Conservation (phyloP, 495 filamentous ascomycete species). For the Penicillium canescens region DNA sequence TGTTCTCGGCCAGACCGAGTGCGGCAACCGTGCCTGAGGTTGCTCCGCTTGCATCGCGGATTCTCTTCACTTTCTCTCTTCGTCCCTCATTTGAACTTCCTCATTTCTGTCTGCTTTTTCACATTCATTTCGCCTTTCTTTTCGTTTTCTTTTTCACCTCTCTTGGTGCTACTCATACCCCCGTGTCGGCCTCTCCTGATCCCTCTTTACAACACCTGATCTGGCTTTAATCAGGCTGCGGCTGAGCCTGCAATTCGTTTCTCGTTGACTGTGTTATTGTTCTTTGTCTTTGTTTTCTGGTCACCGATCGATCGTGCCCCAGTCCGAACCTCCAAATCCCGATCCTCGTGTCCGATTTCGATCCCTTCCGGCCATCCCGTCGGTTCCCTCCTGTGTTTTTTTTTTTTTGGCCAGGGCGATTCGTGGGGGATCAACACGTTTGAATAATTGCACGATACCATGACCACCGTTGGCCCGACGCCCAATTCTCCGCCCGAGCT, state of each 20-base stretch:
- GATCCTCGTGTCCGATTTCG: slow-evolving; percentile 24
- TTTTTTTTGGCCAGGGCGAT: slow-evolving; percentile 3
- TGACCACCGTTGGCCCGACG: slow-evolving; percentile 58
- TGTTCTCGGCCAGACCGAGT: slow-evolving; percentile 28
- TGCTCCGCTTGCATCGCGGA: slow-evolving; percentile 20
- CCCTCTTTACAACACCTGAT: slow-evolving; percentile 27
- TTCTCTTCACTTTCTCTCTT: slow-evolving; percentile 23
- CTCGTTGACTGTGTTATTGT: slow-evolving; percentile 23
- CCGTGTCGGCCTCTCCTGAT: slow-evolving; percentile 26
- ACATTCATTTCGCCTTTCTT: slow-evolving; percentile 9
- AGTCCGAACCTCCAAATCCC: neutral
- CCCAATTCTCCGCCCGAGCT: slow-evolving; percentile 83
- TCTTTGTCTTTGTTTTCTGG: slow-evolving; percentile 14
- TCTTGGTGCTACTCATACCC: slow-evolving; percentile 21
- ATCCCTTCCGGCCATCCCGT: slow-evolving; percentile 21
- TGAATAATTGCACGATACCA: slow-evolving; percentile 46
- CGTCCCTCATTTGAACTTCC: slow-evolving; percentile 20
- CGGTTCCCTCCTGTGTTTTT: slow-evolving; percentile 12
- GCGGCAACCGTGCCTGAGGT: slow-evolving; percentile 25
- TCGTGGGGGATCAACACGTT: slow-evolving; percentile 12
- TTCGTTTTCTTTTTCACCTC: slow-evolving; percentile 11
- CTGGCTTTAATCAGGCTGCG: slow-evolving; percentile 31
- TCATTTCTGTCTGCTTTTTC: slow-evolving; percentile 8
- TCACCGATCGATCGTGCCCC: slow-evolving; percentile 4
- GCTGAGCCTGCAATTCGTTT: slow-evolving; percentile 32